Evolutionary conservation across 2,329 filamentous ascomycete species (phyloP), one percentile per base, ranked within the genome.

Genomic region (Colletotrichum sp.): DNA sequence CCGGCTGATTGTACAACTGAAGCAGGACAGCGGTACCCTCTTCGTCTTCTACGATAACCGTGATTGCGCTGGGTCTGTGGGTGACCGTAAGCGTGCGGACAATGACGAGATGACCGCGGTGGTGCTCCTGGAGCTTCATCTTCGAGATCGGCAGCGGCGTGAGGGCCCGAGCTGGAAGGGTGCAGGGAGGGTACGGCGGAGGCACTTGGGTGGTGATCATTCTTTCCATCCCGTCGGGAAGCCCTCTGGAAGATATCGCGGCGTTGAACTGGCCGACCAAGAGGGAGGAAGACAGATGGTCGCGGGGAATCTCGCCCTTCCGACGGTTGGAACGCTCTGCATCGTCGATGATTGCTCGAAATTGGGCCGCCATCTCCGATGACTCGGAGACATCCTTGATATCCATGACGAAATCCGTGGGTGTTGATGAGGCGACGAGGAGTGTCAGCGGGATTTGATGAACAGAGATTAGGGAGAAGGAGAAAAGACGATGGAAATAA

Each of bases 1-100:
- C 81, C 8, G 84, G 85, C 57, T 88, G 86, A 61, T 88, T 82
- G 72, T 87, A 85, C 0, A 88, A 77, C 72, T 87, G 81, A 3
- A 89, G 77, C 24, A 84, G 10, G 2, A 85, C 68, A 2, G 82
- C 83, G 1, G 81, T 84, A 2, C 80, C 82, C 5, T 79, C 76
- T 67, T 87, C 81, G 69, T 89, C 88, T 48, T 88, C 84, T 0
- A 83, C 84, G 36, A 88, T 78, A 2, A 79, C 77, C 77, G 78
- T 70, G n/a, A 82, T 13, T 18, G 75, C 78, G 5, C 75, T 79
- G 1, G 77, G 73, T 0, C 79, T 75, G 8, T 67, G 6, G 0
- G 81, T 76, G 1, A 76, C 77, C 3, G 80, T 81, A 8, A 79
- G 24, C 2, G 79, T 77, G 2, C 77, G 79, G 21, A 83, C 26